Conservation (phyloP, 164 flowering plant genomes). For the grape (Vitis vinifera) region DNA sequence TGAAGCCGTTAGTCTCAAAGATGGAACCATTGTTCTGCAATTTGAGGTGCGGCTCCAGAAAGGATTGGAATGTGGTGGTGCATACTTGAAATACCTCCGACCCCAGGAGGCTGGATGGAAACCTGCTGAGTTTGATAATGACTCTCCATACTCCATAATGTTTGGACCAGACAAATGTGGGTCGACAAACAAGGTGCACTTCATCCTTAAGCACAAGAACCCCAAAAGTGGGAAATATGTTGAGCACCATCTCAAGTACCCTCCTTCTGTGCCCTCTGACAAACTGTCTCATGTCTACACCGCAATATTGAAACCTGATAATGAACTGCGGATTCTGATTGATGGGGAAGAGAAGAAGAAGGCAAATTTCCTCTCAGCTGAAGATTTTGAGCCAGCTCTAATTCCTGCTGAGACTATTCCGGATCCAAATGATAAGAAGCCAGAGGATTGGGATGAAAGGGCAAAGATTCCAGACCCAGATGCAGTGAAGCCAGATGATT, state of each 20-base stretch:
- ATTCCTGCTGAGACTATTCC: constrained; percentile 68
- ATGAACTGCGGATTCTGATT: constrained; percentile 51
- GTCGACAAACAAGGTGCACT: constrained; percentile 74
- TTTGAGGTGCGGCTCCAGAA: constrained; percentile 71
- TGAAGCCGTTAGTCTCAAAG: constrained; percentile 47
- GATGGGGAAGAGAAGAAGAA: constrained; percentile 80
- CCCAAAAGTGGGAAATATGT: constrained; percentile 69
- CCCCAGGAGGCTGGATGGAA: constrained; percentile 77
- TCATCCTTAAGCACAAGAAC: constrained; percentile 74
- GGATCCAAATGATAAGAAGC: constrained; percentile 77
- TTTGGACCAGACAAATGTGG: constrained; percentile 92
- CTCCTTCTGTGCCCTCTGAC: constrained; percentile 78
- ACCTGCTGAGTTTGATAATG: constrained; percentile 60
- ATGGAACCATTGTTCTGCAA: constrained; percentile 56
- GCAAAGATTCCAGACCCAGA: constrained; percentile 67
- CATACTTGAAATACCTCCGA: constrained; percentile 69
- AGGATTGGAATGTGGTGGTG: constrained; percentile 87
- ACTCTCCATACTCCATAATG: constrained; percentile 78
- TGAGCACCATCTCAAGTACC: constrained; percentile 72
- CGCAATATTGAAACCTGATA: constrained; percentile 64
- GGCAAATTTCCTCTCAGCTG: constrained; percentile 52
- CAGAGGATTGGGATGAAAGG: constrained; percentile 91
- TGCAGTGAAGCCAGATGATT: constrained; percentile 77
- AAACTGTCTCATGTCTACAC: constrained; percentile 71
- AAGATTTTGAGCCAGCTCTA: constrained; percentile 74